These are phyloP conservation scores for Ophiostoma montium DNA, from an alignment of 2,329 filamentous ascomycete species.

Conservation along the genomic window DNA sequence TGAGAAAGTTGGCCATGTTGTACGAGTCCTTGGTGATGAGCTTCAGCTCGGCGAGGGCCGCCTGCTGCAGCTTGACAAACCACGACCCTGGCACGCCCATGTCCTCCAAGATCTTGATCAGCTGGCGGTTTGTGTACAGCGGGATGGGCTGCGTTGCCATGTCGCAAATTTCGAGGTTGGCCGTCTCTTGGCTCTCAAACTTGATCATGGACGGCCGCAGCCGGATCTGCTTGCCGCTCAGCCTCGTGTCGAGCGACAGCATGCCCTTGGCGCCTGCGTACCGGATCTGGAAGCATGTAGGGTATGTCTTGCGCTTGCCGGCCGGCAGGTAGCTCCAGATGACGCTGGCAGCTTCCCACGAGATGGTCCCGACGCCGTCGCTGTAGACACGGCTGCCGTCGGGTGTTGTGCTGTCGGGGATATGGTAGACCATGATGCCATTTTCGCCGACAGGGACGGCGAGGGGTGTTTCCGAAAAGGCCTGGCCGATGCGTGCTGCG, in stretches of 20 bases:
- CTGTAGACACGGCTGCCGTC: slow-evolving; percentile 50
- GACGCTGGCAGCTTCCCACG: slow-evolving; percentile 39
- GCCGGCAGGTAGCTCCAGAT: slow-evolving; percentile 43
- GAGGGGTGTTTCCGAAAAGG: slow-evolving; percentile 61
- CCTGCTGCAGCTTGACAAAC: slow-evolving; percentile 51
- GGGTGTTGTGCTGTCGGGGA: slow-evolving; percentile 37
- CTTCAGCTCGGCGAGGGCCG: slow-evolving; percentile 46
- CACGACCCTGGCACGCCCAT: slow-evolving; percentile 43
- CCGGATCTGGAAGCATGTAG: slow-evolving; percentile 62
- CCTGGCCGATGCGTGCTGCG: slow-evolving; percentile 47
- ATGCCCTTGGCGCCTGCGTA: slow-evolving; percentile 66
- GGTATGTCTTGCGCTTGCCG: slow-evolving; percentile 24
- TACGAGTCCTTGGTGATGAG: slow-evolving; percentile 39
- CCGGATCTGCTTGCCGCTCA: slow-evolving; percentile 42
- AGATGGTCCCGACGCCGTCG: slow-evolving; percentile 68
- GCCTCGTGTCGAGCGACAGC: slow-evolving; percentile 51
- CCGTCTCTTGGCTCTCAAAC: slow-evolving; percentile 42
- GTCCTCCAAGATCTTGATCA: slow-evolving; percentile 80
- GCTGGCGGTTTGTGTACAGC: slow-evolving; percentile 60
- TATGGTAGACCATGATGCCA: slow-evolving; percentile 20
- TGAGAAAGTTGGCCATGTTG: slow-evolving; percentile 54
- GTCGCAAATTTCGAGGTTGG: slow-evolving; percentile 58
- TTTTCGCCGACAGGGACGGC: slow-evolving; percentile 36
- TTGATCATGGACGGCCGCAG: slow-evolving; percentile 70
- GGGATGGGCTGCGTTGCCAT: slow-evolving; percentile 51